These are phyloP conservation scores for Fusarium sp. DNA, from an alignment of 2,329 filamentous ascomycete genomes.

Conservation along the genomic window DNA sequence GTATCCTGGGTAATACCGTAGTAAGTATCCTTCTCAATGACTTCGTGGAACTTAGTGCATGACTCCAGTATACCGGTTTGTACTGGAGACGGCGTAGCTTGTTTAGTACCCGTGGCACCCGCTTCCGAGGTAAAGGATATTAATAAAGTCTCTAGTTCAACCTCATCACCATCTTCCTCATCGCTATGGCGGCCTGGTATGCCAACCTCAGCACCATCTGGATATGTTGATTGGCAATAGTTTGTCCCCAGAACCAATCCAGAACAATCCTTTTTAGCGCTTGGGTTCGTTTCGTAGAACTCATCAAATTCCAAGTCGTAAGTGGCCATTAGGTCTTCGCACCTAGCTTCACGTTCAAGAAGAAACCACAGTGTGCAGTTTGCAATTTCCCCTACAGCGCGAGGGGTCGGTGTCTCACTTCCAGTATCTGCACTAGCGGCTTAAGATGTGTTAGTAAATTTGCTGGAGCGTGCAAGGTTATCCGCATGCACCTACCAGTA, in stretches of 20 bases:
- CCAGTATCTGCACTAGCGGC: rapidly evolving
- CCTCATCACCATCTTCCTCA: background rate
- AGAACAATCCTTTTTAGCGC: background rate
- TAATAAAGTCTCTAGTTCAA: background rate
- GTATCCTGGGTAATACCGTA: too few species aligned
- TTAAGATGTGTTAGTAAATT: background rate
- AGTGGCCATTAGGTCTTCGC: background rate
- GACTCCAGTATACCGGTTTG: too few species aligned
- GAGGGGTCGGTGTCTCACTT: background rate
- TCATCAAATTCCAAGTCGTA: background rate
- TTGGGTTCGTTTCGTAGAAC: background rate
- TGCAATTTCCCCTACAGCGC: background rate
- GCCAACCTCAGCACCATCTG: background rate
- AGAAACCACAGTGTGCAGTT: background rate
- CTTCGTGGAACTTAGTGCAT: too few species aligned
- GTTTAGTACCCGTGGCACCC: too few species aligned
- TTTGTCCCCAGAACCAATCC: background rate
- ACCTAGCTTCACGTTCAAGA: background rate
- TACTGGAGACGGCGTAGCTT: too few species aligned
- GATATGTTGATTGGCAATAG: background rate
- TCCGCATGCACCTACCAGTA: too few species aligned
- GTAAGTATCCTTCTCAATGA: too few species aligned
- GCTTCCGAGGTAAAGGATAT: background rate
- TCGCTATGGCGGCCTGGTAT: background rate
- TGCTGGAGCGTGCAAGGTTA: too few species aligned